Percentiles rank a stretch among this genome's conserved stretches.
Conservation (phyloP, 139 green algal genomes). For the Ulvella scutata region DNA sequence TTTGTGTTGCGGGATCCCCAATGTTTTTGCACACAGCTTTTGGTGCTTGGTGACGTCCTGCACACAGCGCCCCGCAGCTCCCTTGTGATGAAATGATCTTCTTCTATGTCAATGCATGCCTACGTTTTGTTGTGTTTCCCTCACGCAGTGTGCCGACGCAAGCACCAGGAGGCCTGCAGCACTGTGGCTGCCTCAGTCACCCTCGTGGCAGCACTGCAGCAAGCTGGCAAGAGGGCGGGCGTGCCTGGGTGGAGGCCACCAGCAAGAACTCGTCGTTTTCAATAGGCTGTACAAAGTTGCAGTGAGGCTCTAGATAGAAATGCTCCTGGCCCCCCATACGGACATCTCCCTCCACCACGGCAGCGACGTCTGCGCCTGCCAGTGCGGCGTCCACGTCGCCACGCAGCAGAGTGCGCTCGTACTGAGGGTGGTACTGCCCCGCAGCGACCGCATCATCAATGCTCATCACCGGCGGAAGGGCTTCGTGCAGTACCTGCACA, state of each 20-base stretch:
- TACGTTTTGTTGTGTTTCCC: too few relatives aligned
- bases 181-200: too few relatives aligned
- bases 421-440: conserved; percentile 28
- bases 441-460: conserved; percentile 73
- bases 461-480: conserved; percentile 67
- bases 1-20: conserved; percentile 77
- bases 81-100: too few relatives aligned
- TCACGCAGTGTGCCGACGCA: too few relatives aligned
- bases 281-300: conserved; percentile 50
- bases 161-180: too few relatives aligned
- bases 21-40: conserved; percentile 39
- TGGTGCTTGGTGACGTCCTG: conserved; percentile 79
- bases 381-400: conserved; percentile 60
- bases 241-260: conserved; percentile 63
- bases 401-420: conserved; percentile 26
- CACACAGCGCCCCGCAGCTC: too few relatives aligned
- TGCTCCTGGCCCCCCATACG: conserved; percentile 83
- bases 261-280: conserved; percentile 72
- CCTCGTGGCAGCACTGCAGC: background rate
- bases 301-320: conserved; percentile 94
- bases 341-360: conserved; percentile 26
- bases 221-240: background rate
- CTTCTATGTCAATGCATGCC: too few relatives aligned
- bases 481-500: conserved; percentile 84
- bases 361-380: conserved; percentile 8